Evolutionary conservation across 1,139 yeast genomes (phyloP).

Genomic region (Yamadazyma triangularis): DNA sequence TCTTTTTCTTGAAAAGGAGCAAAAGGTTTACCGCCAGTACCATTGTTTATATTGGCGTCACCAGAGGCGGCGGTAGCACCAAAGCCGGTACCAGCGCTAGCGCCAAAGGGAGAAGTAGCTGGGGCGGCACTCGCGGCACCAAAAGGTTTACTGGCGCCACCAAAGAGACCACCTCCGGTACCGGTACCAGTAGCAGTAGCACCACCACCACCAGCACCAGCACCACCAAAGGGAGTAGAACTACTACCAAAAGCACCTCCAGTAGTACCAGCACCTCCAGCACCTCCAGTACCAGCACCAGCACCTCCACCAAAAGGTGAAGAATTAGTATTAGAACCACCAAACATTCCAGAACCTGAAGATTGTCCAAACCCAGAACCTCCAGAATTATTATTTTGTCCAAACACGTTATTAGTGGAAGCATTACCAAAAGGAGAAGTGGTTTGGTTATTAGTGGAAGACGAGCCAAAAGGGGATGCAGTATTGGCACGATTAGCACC

Average conservation of each 20-base stretch:
- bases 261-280: conserved; percentile 1
- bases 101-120: conserved; percentile 20
- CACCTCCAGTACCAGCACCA: conserved; percentile 9
- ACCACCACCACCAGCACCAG: conserved; percentile 25
- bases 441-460: conserved; percentile 13
- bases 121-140: conserved; percentile 17
- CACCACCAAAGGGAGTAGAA: conserved; percentile 22
- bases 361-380: conserved; percentile 9
- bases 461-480: conserved; percentile 31
- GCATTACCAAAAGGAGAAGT: conserved; percentile 23
- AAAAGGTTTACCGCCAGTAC: conserved; percentile 71
- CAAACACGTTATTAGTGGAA: conserved; percentile 13
- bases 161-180: conserved; percentile 22
- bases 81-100: conserved; percentile 14
- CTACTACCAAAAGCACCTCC: too few species aligned
- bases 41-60: conserved; percentile 48
- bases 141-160: conserved; percentile 15
- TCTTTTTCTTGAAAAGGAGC: conserved; percentile 72
- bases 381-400: conserved; percentile 8
- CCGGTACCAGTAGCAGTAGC: conserved; percentile 8
- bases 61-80: conserved; percentile 22
- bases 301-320: conserved; percentile 40
- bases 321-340: conserved; percentile 16
- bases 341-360: conserved; percentile 16
- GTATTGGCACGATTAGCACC: conserved; percentile 21